Conservation (phyloP, 2,329 filamentous ascomycete species). For the Alternaria angustiovoidea region DNA sequence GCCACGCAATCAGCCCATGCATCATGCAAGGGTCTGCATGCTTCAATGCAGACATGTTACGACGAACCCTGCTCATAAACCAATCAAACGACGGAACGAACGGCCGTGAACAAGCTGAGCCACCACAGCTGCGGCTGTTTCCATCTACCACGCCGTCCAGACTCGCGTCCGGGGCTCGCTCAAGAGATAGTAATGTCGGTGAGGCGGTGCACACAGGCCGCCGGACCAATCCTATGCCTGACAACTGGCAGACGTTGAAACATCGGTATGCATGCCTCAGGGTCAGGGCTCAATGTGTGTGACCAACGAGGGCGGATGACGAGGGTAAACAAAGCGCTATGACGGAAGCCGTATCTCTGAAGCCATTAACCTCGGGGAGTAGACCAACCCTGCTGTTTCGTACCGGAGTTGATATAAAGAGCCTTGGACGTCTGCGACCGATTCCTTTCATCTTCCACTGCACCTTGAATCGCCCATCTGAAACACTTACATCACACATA, state of each 20-base stretch:
- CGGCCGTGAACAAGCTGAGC: conserved; percentile 18
- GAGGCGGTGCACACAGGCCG: conserved; percentile 24
- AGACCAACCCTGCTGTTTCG: not conserved
- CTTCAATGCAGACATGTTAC: conserved; percentile 17
- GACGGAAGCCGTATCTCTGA: conserved; percentile 1
- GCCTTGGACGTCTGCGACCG: not conserved
- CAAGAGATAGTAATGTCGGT: conserved; percentile 5
- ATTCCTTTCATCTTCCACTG: not conserved
- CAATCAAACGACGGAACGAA: conserved; percentile 9
- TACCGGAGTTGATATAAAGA: conserved; percentile 15
- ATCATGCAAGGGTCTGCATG: conserved; percentile 16
- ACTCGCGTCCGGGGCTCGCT: conserved; percentile 1
- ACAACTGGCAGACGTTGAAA: conserved; percentile 10
- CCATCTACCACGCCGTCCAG: conserved; percentile 10
- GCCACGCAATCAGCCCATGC: conserved; percentile 20
- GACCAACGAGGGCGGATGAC: conserved; percentile 11
- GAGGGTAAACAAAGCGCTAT: conserved; percentile 10
- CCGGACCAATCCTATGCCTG: conserved; percentile 22
- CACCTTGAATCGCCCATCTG: not conserved
- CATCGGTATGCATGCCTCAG: conserved; percentile 17
- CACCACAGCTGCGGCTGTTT: conserved; percentile 10
- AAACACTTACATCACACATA: not conserved
- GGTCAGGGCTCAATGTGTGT: conserved; percentile 10
- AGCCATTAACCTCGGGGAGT: not conserved
- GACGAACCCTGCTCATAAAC: not conserved